Conservation (phyloP, 306 rosid species). For the Quercus cerris region DNA sequence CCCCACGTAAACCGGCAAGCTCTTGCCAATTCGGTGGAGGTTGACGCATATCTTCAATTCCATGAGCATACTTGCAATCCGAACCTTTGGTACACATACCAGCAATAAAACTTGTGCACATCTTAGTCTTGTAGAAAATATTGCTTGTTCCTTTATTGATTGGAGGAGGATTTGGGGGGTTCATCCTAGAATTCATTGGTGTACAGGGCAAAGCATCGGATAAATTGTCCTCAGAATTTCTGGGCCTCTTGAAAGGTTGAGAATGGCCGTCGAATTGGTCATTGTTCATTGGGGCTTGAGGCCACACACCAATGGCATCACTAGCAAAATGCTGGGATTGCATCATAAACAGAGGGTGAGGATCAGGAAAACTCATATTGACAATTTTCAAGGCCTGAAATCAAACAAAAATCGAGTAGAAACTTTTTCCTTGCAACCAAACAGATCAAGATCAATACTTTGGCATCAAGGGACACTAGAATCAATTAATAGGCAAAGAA, state of each 20-base stretch:
- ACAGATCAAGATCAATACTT: conserved; percentile 9
- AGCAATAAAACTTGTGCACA: conserved; percentile 65
- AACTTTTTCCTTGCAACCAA: conserved; percentile 6
- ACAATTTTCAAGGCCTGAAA: conserved; percentile 2
- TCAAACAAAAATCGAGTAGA: conserved; percentile 5
- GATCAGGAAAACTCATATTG: conserved; percentile 59
- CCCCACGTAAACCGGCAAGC: conserved; percentile 47
- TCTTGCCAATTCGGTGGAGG: conserved; percentile 99
- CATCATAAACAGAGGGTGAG: conserved; percentile 35
- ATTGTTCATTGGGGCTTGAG: conserved; percentile 45
- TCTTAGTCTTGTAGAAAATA: conserved; percentile 87
- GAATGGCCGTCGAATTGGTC: conserved; percentile 39
- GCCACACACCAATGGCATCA: conserved; percentile 59
- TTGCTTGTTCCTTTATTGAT: conserved; percentile 54
- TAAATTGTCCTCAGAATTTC: conserved; percentile 48
- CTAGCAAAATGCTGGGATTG: conserved; percentile 38
- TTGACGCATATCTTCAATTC: conserved; percentile 73
- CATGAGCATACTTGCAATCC: conserved; percentile 93
- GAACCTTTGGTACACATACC: conserved; percentile 82
- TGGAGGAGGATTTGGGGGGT: conserved; percentile 35
- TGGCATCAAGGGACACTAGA: background rate
- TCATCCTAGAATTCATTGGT: conserved; percentile 31
- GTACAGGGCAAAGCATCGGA: conserved; percentile 27
- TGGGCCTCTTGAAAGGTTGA: conserved; percentile 50
- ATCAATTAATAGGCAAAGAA: background rate